Conservation (phyloP, 1,284 basidiomycete species). For the Ceratobasidium sp. region DNA sequence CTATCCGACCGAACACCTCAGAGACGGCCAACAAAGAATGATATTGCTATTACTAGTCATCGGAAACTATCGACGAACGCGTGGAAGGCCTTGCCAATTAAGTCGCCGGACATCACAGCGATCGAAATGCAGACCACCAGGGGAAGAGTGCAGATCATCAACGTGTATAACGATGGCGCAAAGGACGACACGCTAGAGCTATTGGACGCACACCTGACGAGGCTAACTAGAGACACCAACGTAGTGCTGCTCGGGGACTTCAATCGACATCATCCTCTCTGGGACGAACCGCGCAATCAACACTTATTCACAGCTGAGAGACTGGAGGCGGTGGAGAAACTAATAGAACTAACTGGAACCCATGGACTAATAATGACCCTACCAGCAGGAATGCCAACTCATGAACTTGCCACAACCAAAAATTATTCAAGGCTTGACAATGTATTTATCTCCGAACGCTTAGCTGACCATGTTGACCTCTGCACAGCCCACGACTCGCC, state of each 20-base stretch:
- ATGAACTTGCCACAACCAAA: neutral
- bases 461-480: neutral
- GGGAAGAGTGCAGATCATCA: neutral
- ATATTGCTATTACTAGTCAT: neutral
- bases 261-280: constrained; percentile 26
- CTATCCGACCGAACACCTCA: neutral
- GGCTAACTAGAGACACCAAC: neutral
- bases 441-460: neutral
- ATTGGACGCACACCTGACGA: neutral
- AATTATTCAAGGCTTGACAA: constrained; percentile 19
- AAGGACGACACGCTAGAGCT: neutral
- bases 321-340: neutral
- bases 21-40: neutral
- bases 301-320: constrained; percentile 12
- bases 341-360: neutral
- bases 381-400: neutral
- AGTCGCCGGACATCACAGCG: neutral
- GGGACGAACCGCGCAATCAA: constrained; percentile 19
- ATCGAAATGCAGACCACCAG: neutral
- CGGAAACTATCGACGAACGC: neutral
- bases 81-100: neutral
- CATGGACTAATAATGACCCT: constrained; percentile 1
- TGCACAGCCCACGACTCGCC: neutral
- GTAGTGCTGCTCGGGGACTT: constrained; percentile 26
- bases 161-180: neutral